Conservation (phyloP, 2,329 filamentous ascomycete genomes). For the Gyromitra esculenta region DNA sequence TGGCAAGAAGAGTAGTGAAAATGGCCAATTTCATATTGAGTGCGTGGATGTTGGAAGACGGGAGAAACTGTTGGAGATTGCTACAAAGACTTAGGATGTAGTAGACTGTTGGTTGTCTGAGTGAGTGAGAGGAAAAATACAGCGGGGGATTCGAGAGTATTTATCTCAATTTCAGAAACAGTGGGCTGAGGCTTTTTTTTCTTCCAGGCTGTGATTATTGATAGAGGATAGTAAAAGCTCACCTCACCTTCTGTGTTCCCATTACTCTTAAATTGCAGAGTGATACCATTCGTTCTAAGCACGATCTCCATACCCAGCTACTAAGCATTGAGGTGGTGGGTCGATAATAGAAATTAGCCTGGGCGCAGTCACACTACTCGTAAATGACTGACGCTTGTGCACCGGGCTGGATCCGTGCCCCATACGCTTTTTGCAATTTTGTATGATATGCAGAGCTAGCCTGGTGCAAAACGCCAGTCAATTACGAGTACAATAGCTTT, state of each 20-base stretch:
- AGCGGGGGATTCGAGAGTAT: not conserved
- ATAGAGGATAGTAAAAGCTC: not conserved
- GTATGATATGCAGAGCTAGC: no score
- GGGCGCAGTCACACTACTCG: not conserved
- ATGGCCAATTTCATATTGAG: conserved; percentile 31
- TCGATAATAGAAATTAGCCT: not conserved
- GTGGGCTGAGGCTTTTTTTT: not conserved
- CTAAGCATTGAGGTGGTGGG: not conserved
- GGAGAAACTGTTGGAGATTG: not conserved
- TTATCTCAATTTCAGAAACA: not conserved
- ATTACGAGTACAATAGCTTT: not conserved
- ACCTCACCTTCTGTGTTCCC: not conserved
- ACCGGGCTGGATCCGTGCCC: no score
- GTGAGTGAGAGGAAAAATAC: not conserved
- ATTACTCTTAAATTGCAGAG: not conserved
- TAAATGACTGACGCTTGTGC: no score
- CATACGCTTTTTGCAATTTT: no score
- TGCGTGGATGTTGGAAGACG: conserved; percentile 5
- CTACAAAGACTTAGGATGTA: not conserved
- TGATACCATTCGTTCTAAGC: not conserved
- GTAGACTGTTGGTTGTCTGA: not conserved
- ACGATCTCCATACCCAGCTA: not conserved
- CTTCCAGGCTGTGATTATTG: not conserved
- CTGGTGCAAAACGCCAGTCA: no score
- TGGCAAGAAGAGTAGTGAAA: conserved; percentile 21